Percentiles rank a stretch among this genome's conserved stretches.
phyloP scores from a whole-genome alignment of 1,284 basidiomycete species.

The Mycena sp. region DNA sequence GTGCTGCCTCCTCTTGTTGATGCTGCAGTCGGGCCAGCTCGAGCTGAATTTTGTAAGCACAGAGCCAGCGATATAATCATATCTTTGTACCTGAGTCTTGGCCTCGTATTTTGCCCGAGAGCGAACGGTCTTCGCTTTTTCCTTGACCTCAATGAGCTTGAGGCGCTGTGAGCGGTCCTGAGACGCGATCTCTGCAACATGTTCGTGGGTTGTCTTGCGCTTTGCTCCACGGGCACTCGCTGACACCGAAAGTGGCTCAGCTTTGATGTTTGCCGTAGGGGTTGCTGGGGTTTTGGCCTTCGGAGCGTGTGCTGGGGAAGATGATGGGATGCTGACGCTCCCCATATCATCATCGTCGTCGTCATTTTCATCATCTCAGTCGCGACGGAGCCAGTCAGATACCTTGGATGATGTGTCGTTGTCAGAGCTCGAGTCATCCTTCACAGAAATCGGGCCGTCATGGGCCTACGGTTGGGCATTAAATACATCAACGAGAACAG shows the following conservation, averaged over 20 bases:
- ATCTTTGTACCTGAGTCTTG: too few species aligned
- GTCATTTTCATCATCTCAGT: neutral
- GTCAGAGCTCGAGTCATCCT: neutral
- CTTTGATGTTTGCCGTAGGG: neutral
- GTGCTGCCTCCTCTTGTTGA: constrained; percentile 6
- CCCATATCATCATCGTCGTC: too few species aligned
- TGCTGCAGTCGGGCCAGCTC: constrained; percentile 4
- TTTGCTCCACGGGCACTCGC: neutral
- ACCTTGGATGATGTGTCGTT: neutral
- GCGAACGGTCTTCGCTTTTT: neutral
- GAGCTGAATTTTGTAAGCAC: too few species aligned
- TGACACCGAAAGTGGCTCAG: neutral
- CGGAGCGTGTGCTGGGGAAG: neutral
- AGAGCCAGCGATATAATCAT: too few species aligned
- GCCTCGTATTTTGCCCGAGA: constrained; percentile 9
- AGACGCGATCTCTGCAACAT: neutral
- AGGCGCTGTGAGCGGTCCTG: neutral
- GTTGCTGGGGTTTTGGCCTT: neutral
- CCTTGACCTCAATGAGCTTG: neutral
- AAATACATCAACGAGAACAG: neutral
- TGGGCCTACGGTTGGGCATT: neutral
- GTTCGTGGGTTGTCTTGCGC: neutral
- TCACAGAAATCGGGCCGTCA: neutral
- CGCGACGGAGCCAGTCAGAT: neutral
- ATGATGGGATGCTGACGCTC: neutral